phyloP scores from a whole-genome alignment of 164 flowering plant species.

The Kalanchoe fedtschenkoi region DNA sequence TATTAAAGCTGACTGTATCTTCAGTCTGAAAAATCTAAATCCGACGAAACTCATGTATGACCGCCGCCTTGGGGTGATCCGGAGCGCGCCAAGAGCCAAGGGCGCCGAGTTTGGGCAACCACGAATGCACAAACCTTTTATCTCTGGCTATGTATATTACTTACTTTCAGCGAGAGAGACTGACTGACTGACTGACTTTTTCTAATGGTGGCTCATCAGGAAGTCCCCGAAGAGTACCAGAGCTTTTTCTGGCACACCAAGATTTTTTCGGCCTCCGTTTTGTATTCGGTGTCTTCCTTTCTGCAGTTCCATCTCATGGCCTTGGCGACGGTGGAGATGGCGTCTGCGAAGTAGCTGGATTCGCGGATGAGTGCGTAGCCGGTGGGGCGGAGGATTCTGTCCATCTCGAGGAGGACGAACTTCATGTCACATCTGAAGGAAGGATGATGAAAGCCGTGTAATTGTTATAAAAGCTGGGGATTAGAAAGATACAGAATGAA shows the following conservation, averaged over 20 bases:
- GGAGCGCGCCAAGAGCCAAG: too few species aligned
- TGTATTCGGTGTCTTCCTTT: slow-evolving; percentile 60
- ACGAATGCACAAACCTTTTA: too few species aligned
- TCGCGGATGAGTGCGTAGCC: slow-evolving; percentile 47
- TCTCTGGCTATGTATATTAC: background rate
- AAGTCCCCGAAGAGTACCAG: slow-evolving; percentile 51
- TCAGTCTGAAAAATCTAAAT: too few species aligned
- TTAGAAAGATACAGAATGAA: background rate
- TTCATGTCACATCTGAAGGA: slow-evolving; percentile 47
- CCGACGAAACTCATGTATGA: too few species aligned
- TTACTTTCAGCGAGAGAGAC: background rate
- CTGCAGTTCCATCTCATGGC: slow-evolving; percentile 84
- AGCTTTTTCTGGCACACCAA: slow-evolving; percentile 81
- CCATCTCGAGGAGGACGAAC: slow-evolving; percentile 55
- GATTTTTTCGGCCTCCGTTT: slow-evolving; percentile 53
- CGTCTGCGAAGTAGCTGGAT: slow-evolving; percentile 55
- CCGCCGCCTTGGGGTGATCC: too few species aligned
- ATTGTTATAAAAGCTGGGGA: background rate
- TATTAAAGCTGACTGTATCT: too few species aligned
- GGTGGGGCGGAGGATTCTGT: slow-evolving; percentile 48
- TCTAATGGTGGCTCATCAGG: background rate
- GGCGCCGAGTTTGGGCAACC: too few species aligned
- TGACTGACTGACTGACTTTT: too few species aligned
- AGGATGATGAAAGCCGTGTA: background rate
- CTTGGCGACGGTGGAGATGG: slow-evolving; percentile 48